Evolutionary conservation across 2,329 filamentous ascomycete species (phyloP).

Genomic region (Emmonsia crescens): DNA sequence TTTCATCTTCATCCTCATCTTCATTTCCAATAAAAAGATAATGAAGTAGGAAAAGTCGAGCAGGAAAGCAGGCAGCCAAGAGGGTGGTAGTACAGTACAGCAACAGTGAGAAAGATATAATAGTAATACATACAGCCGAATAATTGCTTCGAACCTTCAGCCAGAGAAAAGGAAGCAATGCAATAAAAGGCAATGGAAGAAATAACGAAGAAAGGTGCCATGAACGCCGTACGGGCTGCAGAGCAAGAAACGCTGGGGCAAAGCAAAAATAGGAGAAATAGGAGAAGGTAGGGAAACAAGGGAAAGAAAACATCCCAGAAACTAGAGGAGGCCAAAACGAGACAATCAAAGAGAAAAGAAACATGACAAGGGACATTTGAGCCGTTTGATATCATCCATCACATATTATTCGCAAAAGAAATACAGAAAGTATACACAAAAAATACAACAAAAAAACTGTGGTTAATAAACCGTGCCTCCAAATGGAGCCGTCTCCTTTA

Average conservation of each 20-base stretch:
- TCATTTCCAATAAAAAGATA: too few species aligned
- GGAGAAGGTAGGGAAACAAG: background rate
- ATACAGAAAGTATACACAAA: background rate
- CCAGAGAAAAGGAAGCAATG: background rate
- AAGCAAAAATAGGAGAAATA: background rate
- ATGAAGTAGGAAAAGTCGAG: background rate
- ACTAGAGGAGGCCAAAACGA: background rate
- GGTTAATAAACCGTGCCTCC: slow-evolving; percentile 39
- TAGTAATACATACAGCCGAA: background rate
- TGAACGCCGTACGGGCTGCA: background rate
- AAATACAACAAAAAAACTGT: background rate
- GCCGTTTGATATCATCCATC: background rate
- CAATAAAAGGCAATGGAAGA: background rate
- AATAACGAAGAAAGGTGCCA: background rate
- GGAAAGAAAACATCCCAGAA: background rate
- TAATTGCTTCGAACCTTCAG: background rate
- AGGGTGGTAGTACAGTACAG: background rate
- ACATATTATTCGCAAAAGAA: background rate
- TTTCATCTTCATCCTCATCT: background rate
- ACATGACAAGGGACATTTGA: background rate
- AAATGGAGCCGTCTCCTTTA: slow-evolving; percentile 69
- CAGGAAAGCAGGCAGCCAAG: background rate
- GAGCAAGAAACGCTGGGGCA: background rate
- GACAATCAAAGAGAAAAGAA: background rate
- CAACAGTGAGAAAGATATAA: background rate